Conservation (phyloP, 1,284 basidiomycete species). For the Agaricales sp. region DNA sequence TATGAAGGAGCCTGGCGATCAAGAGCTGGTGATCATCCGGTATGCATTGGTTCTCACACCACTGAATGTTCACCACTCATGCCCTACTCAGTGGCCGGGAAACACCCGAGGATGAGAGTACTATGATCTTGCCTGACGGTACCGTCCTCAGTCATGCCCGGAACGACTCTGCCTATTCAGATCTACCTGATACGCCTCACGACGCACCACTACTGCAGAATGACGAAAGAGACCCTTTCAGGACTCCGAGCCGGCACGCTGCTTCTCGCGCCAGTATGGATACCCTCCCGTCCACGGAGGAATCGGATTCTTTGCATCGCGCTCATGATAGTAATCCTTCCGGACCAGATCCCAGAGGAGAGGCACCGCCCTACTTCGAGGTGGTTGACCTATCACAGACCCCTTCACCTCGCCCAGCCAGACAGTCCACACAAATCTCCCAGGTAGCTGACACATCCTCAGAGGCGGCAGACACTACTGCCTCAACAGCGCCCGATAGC, state of each 20-base stretch:
- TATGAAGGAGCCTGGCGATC: slow-evolving; percentile 47
- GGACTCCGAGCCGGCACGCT: slow-evolving; percentile 10
- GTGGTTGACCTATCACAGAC: slow-evolving; percentile 14
- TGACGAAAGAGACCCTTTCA: background rate
- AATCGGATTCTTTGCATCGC: slow-evolving; percentile 6
- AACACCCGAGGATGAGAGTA: background rate
- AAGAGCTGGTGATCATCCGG: slow-evolving; percentile 44
- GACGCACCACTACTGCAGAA: background rate
- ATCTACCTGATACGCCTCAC: background rate
- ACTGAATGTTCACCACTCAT: background rate
- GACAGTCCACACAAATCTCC: too few species aligned
- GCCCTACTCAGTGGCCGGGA: slow-evolving; percentile 1
- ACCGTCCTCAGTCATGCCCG: background rate
- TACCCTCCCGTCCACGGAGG: background rate
- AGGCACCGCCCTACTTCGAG: slow-evolving; percentile 37
- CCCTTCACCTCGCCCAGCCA: slow-evolving; percentile 2
- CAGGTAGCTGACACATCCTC: slow-evolving; percentile 1
- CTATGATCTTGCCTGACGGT: slow-evolving; percentile 10
- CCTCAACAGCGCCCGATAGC: background rate
- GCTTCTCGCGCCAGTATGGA: background rate
- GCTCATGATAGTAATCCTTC: too few species aligned
- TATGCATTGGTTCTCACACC: slow-evolving; percentile 16
- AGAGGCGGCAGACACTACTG: slow-evolving; percentile 5
- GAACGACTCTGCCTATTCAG: background rate
- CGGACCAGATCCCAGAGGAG: slow-evolving; percentile 23